A percentile compares a stretch with the other conserved stretches of the same genome.
Conservation (phyloP, 495 filamentous ascomycete species). For the Parathielavia appendiculata region DNA sequence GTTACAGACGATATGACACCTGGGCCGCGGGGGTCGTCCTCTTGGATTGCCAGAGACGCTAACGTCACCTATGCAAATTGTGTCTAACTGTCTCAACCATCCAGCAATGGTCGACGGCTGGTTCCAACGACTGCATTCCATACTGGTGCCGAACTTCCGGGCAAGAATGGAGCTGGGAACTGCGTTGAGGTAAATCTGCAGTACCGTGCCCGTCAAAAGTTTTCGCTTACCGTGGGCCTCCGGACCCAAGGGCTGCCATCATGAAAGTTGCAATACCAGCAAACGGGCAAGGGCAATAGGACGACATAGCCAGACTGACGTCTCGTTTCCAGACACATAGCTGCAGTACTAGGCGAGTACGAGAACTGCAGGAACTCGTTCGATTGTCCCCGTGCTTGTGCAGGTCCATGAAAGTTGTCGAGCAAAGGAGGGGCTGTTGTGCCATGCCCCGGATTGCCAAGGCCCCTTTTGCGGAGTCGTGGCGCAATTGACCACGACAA, state of each 20-base stretch:
- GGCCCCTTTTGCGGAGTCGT: neutral
- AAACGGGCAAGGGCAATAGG: too few species aligned
- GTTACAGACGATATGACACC: neutral
- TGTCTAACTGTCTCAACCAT: neutral
- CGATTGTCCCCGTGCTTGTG: neutral
- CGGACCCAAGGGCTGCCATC: too few species aligned
- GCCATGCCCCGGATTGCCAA: neutral
- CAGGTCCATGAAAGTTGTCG: neutral
- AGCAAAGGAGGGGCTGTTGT: neutral
- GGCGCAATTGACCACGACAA: conserved; percentile 8
- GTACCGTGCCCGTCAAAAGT: too few species aligned
- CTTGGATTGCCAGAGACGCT: conserved; percentile 1
- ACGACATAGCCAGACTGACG: neutral
- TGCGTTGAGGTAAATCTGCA: neutral
- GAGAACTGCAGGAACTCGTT: neutral
- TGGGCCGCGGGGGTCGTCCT: conserved; percentile 5
- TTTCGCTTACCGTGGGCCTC: too few species aligned
- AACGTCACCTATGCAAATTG: neutral
- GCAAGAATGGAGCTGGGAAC: neutral
- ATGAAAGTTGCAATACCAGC: too few species aligned
- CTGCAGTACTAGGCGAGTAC: neutral
- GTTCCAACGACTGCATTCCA: neutral
- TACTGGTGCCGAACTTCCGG: neutral
- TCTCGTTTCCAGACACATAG: neutral
- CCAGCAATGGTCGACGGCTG: neutral